These are phyloP conservation scores for Withania somnifera DNA, from an alignment of 305 asterid genomes.

Conservation along the genomic window DNA sequence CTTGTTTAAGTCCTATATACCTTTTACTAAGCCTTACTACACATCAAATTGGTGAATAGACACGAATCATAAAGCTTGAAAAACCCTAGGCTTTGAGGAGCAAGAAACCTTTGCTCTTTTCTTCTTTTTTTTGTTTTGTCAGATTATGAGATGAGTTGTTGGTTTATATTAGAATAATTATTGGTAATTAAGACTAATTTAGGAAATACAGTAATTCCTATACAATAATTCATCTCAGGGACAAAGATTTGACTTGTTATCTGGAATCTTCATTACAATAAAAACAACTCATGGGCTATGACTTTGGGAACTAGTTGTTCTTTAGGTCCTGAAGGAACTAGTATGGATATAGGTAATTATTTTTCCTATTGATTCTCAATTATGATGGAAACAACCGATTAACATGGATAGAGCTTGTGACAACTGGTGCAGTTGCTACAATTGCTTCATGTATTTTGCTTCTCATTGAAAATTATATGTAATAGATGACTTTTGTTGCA, in stretches of 20 bases:
- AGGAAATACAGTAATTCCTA: too few relatives aligned
- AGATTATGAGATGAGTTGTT: too few relatives aligned
- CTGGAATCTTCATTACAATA: slow-evolving; percentile 65
- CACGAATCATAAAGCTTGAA: too few relatives aligned
- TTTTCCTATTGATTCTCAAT: slow-evolving; percentile 85
- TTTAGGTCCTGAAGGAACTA: slow-evolving; percentile 97
- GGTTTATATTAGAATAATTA: too few relatives aligned
- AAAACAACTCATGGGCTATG: slow-evolving; percentile 88
- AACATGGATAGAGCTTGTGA: slow-evolving; percentile 86
- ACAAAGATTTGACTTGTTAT: slow-evolving; percentile 66
- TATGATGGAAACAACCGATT: slow-evolving; percentile 94
- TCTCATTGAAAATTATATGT: neutral
- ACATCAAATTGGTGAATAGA: too few relatives aligned
- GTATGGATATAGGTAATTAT: slow-evolving; percentile 95
- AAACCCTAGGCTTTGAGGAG: too few relatives aligned
- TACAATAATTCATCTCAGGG: slow-evolving; percentile 50
- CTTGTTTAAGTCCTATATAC: too few relatives aligned
- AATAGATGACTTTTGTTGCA: neutral
- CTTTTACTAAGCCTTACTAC: too few relatives aligned
- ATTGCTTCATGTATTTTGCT: slow-evolving; percentile 70
- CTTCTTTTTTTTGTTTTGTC: too few relatives aligned
- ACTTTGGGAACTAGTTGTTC: slow-evolving; percentile 95
- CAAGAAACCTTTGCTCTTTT: too few relatives aligned
- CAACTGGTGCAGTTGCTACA: slow-evolving; percentile 99
- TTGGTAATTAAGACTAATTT: too few relatives aligned